Evolutionary conservation across 768 basidiomycete species (phyloP), one percentile per base, ranked within the genome.

Genomic region (Boletus rubroflammeus): DNA sequence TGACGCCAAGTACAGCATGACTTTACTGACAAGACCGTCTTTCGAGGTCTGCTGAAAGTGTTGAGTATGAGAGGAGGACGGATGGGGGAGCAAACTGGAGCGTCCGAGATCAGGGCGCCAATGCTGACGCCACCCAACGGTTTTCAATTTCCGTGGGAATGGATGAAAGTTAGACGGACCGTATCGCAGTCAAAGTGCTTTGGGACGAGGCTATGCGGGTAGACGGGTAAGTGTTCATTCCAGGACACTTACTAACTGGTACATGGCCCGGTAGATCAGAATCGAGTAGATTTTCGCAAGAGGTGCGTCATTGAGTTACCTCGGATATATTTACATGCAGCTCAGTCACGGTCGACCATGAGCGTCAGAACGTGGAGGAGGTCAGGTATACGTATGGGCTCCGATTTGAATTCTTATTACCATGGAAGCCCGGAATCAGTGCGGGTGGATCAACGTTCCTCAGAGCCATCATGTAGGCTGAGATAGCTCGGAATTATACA

Each of bases 21-120:
- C 47, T 48, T 46, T 53, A 69, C 66, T 64, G 43, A 68, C 67
- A 47, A 53, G 54, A 57, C 65, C 57, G 54, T 53, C 58, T 64
- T 53, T 45, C 54, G 56, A 59, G 50, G 56, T 58, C 55, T 40
- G 49, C n/a, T 53, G 34, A 55, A 42, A 26, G 46, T 28, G 41
- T 10, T 41, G 25, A 23, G 10, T 40, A 6, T 4, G 26, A 9
- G 17, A 3, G 25, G 50, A 23, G 6, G 26, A 25, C 9, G 21
- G n/a, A 11, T 8, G 25, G 9, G 47, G 15, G 13, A 42, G 14
- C 17, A 15, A 19, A 28, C 21, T 29, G 26, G 47, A 17, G 41
- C 31, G 46, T 25, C 26, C 41, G 17, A 29, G 31, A 31, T 31
- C 50, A 31, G n/a, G 25, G 15, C 25, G 26, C 25, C 11, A 11